A percentile compares a stretch with the other conserved stretches of the same genome.
phyloP scores from a whole-genome alignment of 352 stramenopile species.

The Phytopythium montanum region DNA sequence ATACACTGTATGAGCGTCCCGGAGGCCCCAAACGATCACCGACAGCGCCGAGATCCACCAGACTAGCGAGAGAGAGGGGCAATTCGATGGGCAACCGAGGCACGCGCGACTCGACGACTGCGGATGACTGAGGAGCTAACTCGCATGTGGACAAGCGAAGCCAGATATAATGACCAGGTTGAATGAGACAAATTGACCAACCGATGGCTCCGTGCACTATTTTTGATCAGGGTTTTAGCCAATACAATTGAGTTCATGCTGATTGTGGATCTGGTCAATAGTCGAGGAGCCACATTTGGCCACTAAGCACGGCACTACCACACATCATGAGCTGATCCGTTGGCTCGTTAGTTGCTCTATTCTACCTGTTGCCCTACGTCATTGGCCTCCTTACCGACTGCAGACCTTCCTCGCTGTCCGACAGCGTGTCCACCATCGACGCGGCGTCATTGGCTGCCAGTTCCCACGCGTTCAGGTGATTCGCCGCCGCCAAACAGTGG shows the following conservation, averaged over 20 bases:
- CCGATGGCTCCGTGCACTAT: background rate
- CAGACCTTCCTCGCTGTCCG: background rate
- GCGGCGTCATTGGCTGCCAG: conserved; percentile 1
- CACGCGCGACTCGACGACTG: background rate
- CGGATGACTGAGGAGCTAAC: no score
- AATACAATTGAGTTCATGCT: background rate
- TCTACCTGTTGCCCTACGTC: background rate
- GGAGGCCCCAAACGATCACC: no score
- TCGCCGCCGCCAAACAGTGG: background rate
- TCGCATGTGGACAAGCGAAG: no score
- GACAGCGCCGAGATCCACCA: no score
- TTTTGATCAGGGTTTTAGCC: background rate
- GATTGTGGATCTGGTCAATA: background rate
- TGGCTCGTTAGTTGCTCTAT: background rate
- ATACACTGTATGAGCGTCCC: no score
- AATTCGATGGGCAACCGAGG: no score
- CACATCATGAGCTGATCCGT: background rate
- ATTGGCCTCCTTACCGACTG: background rate
- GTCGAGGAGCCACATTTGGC: background rate
- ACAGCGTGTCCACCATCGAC: background rate
- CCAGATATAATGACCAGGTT: background rate
- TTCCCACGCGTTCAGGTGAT: conserved; percentile 6
- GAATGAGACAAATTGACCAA: background rate
- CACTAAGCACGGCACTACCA: no score
- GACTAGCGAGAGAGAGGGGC: no score